Evolutionary conservation across 257 asterid species (phyloP).

Genomic region (Petunia axillaris): DNA sequence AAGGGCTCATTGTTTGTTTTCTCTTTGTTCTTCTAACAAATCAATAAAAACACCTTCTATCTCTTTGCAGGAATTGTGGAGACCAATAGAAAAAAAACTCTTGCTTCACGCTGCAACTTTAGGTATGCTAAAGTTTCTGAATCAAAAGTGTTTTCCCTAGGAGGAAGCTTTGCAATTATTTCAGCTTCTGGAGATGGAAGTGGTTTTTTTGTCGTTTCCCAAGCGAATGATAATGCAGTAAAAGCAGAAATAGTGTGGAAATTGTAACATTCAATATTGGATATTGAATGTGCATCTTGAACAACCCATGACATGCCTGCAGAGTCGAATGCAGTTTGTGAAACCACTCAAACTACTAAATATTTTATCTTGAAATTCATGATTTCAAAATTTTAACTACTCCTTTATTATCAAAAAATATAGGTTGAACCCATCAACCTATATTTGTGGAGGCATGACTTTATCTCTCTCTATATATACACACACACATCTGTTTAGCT

Average conservation of each 20-base stretch:
- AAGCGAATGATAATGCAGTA: slow-evolving; percentile 8
- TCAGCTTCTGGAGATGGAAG: slow-evolving; percentile 13
- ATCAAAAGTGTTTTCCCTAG: slow-evolving; percentile 20
- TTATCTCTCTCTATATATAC: too few relatives aligned
- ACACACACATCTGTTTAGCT: too few relatives aligned
- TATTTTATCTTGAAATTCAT: too few relatives aligned
- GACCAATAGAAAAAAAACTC: not conserved
- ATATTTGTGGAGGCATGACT: too few relatives aligned
- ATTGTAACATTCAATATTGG: slow-evolving; percentile 13
- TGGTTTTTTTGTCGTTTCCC: not conserved
- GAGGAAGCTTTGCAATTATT: slow-evolving; percentile 18
- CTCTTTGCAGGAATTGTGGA: slow-evolving; percentile 20
- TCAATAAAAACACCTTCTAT: slow-evolving; percentile 25
- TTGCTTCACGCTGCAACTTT: not conserved
- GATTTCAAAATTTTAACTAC: too few relatives aligned
- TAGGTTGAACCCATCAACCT: too few relatives aligned
- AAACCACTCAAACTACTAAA: too few relatives aligned
- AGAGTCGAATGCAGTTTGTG: too few relatives aligned
- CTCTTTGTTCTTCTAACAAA: not conserved
- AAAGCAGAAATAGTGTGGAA: slow-evolving; percentile 12
- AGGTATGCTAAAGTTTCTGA: not conserved
- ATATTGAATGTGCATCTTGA: slow-evolving; percentile 9
- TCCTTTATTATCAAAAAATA: too few relatives aligned
- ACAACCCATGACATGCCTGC: slow-evolving; percentile 22
- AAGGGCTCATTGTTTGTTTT: slow-evolving; percentile 17